Conservation (phyloP, 2,329 filamentous ascomycete species). For the Taxawa tesnikishii region DNA sequence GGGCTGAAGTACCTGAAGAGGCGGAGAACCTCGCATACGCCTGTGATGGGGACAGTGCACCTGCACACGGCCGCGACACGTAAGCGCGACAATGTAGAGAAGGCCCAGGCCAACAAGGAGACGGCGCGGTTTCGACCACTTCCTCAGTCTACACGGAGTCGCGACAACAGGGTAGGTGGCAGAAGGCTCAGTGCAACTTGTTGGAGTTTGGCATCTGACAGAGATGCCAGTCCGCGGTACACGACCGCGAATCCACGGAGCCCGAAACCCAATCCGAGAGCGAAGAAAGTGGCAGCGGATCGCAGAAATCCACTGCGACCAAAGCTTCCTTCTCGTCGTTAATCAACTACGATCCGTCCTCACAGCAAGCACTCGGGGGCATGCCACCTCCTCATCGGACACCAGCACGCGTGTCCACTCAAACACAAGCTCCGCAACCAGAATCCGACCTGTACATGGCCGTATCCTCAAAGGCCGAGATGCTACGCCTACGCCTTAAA, state of each 20-base stretch:
- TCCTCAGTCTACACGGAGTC: too few species aligned
- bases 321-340: conserved; percentile 33
- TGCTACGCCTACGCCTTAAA: conserved; percentile 54
- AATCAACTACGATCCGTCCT: conserved; percentile 34
- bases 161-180: too few species aligned
- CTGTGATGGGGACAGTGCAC: neutral
- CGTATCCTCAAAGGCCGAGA: conserved; percentile 40
- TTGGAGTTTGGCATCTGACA: conserved; percentile 1
- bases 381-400: neutral
- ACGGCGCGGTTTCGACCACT: neutral
- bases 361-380: conserved; percentile 20
- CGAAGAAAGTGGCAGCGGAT: conserved; percentile 11
- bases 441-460: neutral
- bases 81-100: neutral
- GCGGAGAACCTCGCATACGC: conserved; percentile 10
- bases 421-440: neutral
- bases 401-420: neutral
- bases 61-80: neutral
- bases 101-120: conserved; percentile 1
- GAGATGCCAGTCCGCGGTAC: conserved; percentile 9
- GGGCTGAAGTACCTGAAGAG: conserved; percentile 23
- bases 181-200: neutral
- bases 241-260: conserved; percentile 14
- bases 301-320: conserved; percentile 16
- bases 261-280: conserved; percentile 4